phyloP scores from a whole-genome alignment of 139 green algal genomes.

The Limnomonas spitsbergensis region DNA sequence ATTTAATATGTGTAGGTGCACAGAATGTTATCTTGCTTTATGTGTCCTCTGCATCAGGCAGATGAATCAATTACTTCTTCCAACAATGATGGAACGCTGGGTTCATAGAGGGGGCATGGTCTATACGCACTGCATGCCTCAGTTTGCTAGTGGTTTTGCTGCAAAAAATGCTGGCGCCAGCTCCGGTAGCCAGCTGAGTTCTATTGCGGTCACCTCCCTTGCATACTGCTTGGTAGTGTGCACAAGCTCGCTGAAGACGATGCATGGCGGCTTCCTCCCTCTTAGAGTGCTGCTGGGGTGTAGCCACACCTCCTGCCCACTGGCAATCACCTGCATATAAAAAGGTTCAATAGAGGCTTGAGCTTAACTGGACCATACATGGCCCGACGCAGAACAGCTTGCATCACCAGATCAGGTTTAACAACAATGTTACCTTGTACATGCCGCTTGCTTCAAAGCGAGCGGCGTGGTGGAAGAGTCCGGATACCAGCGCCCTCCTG shows the following conservation, averaged over 20 bases:
- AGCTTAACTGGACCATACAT: no score
- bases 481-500: conserved; percentile 55
- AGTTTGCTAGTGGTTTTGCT: no score
- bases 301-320: conserved; percentile 65
- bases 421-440: conserved; percentile 50
- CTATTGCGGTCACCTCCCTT: conserved; percentile 54
- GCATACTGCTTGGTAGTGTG: conserved; percentile 73
- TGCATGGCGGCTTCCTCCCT: conserved; percentile 48
- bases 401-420: no score
- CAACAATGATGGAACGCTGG: no score
- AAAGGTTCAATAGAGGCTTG: no score
- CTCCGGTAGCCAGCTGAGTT: conserved; percentile 76
- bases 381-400: no score
- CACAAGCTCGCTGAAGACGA: conserved; percentile 84
- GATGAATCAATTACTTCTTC: no score
- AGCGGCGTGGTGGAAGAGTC: conserved; percentile 80
- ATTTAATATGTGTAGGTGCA: not conserved
- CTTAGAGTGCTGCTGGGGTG: conserved; percentile 80
- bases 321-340: conserved; percentile 54
- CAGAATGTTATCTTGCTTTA: no score
- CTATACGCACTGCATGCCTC: no score
- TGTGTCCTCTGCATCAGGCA: no score
- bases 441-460: conserved; percentile 61
- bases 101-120: no score
- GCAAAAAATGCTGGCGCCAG: conserved; percentile 70